These are phyloP conservation scores for Prorocentrum cordatum DNA, from an alignment of 169 alveolate species.

Conservation along the genomic window DNA sequence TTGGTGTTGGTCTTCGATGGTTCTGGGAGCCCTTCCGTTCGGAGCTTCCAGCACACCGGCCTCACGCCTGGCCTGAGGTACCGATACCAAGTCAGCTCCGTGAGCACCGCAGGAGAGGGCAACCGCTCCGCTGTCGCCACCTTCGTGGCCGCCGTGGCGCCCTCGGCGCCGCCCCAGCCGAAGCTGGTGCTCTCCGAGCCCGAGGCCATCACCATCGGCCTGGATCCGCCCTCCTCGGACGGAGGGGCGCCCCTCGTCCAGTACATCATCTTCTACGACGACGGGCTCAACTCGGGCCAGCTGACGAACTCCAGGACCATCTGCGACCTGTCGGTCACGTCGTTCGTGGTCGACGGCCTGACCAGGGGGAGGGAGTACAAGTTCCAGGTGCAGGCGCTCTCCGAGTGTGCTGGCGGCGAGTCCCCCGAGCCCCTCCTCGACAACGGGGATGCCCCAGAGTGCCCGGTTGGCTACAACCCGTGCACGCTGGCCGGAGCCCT, in stretches of 20 bases:
- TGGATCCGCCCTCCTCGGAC: constrained; percentile 68
- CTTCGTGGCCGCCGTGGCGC: constrained; percentile 62
- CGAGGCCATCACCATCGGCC: constrained; percentile 42
- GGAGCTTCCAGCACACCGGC: constrained; percentile 53
- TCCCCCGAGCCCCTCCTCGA: no score
- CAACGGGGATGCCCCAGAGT: no score
- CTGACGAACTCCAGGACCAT: constrained; percentile 10
- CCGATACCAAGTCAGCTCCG: constrained; percentile 52
- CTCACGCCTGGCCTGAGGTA: constrained; percentile 48
- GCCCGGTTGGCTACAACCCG: neutral
- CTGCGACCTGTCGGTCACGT: constrained; percentile 39
- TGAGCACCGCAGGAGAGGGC: constrained; percentile 69
- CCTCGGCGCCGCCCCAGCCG: constrained; percentile 66
- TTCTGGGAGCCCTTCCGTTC: constrained; percentile 27
- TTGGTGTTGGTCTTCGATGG: constrained; percentile 66
- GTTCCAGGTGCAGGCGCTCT: constrained; percentile 57
- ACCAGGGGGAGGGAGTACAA: constrained; percentile 9
- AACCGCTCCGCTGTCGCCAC: constrained; percentile 21
- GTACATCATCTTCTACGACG: constrained; percentile 58
- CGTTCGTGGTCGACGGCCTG: constrained; percentile 3
- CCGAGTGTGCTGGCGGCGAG: constrained; percentile 38
- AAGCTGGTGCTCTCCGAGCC: constrained; percentile 10
- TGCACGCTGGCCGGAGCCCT: constrained; percentile 29
- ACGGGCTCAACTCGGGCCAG: constrained; percentile 11
- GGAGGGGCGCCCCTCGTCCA: constrained; percentile 54